Base-by-base conservation (phyloP, 257 asterid species). In the Rubia yunnanensis region DNA sequence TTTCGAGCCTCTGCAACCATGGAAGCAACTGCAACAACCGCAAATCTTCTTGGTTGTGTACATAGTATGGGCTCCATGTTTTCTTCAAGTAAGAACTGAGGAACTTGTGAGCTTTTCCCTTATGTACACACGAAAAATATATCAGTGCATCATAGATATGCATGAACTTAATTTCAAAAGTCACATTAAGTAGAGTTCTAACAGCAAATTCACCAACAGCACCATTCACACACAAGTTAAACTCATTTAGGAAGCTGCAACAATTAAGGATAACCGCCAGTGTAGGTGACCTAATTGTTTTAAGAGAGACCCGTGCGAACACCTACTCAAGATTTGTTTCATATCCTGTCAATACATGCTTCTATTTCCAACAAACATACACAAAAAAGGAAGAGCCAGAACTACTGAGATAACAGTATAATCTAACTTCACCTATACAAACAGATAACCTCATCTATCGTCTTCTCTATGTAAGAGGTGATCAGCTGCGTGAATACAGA, bases 31-130 rank as follows among this genome's bases (percentile, higher is more conserved):
- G 97, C 94, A 62, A 89, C 97, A 74, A 92, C 99, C 64, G 99
- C 99, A 79, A 92, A 92, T 81, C 99, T 92, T 79, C 99, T 79
- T 30, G 97, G 97, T 38, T 92, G 99, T 15, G 99, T 92, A 75
- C 99, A 92, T 7, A 89, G 86, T 75, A 92, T 80, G 57, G 99
- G 97, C 58, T 81, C 90, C 81, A 92, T 77, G 69, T 83, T 84
- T 72, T 66, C 83, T 70, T 89, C 95, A 36, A 92, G 82, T 52
- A 92, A 78, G 81, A 89, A 92, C 72, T 92, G 99, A 27, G 99
- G 99, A 35, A 92, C 84, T 71, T 92, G 99, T 27, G 99, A 92
- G 85, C 99, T 92, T 80, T 92, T 92, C 10, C 97, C 97, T 92
- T 64, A 3, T 79, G 72, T 55, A 28, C 46, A 60, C 70, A 72